A percentile compares a stretch with the other conserved stretches of the same genome.
phyloP scores from a whole-genome alignment of 1,284 basidiomycete genomes.

The Ustilago trichophora region DNA sequence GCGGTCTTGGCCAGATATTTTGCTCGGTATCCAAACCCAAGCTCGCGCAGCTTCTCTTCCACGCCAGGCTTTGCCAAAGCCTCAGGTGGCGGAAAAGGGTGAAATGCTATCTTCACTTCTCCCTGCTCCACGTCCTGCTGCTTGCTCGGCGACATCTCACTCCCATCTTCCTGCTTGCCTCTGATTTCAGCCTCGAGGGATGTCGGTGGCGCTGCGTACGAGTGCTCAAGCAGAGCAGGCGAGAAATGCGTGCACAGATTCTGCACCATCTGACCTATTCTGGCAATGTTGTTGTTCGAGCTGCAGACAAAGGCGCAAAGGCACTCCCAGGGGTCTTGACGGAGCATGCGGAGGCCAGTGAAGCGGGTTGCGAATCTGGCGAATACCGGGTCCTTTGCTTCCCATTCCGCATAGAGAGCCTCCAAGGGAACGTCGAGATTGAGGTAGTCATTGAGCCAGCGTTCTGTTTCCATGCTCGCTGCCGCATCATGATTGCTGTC shows the following conservation, averaged over 20 bases:
- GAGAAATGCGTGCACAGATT: slow-evolving; percentile 69
- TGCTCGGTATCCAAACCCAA: slow-evolving; percentile 96
- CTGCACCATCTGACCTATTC: slow-evolving; percentile 66
- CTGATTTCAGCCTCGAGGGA: slow-evolving; percentile 34
- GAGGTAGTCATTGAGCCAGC: slow-evolving; percentile 88
- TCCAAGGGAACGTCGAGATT: slow-evolving; percentile 81
- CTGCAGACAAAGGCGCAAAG: slow-evolving; percentile 84
- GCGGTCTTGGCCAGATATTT: slow-evolving; percentile 87
- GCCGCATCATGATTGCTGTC: background rate
- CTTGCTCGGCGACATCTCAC: background rate
- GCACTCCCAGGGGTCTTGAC: slow-evolving; percentile 89
- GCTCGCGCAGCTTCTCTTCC: slow-evolving; percentile 72
- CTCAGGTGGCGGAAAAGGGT: slow-evolving; percentile 85
- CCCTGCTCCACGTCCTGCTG: slow-evolving; percentile 18
- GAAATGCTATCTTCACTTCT: slow-evolving; percentile 70
- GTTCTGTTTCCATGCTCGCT: slow-evolving; percentile 70
- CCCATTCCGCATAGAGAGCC: slow-evolving; percentile 82
- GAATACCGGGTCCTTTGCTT: slow-evolving; percentile 78
- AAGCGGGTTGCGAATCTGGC: slow-evolving; percentile 73
- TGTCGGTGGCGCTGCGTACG: slow-evolving; percentile 52
- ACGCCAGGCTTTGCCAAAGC: slow-evolving; percentile 74
- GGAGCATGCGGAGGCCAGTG: slow-evolving; percentile 74
- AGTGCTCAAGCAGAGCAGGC: slow-evolving; percentile 70
- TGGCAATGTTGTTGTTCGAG: slow-evolving; percentile 87
- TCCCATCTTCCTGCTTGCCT: slow-evolving; percentile 1